Base-by-base conservation (phyloP, 441 rosid genomes). In the Erodium chrysanthum region DNA sequence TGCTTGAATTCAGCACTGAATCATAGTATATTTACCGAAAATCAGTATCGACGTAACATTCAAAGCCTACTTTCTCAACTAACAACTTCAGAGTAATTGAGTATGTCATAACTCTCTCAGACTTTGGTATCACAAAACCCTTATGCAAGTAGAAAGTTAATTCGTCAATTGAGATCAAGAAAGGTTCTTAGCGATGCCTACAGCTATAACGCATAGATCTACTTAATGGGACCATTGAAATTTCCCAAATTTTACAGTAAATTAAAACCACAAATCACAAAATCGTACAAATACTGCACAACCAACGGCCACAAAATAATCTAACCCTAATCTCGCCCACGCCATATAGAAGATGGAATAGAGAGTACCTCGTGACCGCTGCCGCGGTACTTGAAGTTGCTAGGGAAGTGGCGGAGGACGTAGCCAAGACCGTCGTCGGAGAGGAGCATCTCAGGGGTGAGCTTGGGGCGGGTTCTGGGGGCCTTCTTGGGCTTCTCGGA, bases 341-440 rank as follows among this genome's bases (percentile, higher is more conserved):
- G 14, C 48, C 1, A 11, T 2, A 11, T 1, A 42, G 14, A 10
- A 33, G 40, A 33, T 33, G 40, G 5, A 33, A 33, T 5, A 33
- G 40, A 42, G 64, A 69, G 66, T 59, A 81, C 98, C 98, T 89
- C 98, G 68, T 83, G 86, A 18, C 95, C 89, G 14, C 86, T 89
- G 67, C 97, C 92, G 6, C 84, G 84, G 67, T 73, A 86, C 78
- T 76, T 94, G 80, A 94, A 89, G 75, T 86, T 77, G 69, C 81
- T 81, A 76, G 98, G 96, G 48, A 91, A 94, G 75, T 91, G 82
- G 35, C 93, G 92, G 50, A 94, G 97, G 75, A 94, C 79, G 46
- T 83, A 91, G 12, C 96, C 97, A 46, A 94, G 78, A 69, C 97
- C 97, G 65, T 91, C 96, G 15, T 89, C 96, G 14, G 89, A 89